Evolutionary conservation across 1,139 yeast genomes (phyloP).

Genomic region (Scheffersomyces illinoinensis): DNA sequence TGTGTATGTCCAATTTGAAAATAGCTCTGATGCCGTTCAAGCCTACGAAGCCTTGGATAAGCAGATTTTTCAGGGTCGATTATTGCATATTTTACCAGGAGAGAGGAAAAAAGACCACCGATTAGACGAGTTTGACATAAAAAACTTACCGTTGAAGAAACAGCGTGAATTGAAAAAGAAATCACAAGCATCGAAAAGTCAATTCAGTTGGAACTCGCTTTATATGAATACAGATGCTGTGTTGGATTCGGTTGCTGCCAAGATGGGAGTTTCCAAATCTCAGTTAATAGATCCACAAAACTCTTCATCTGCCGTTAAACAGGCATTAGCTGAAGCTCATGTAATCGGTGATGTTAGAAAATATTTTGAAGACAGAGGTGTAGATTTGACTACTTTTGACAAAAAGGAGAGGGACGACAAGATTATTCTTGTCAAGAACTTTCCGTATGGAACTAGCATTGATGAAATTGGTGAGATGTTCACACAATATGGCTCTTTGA

Average conservation of each 20-base stretch:
- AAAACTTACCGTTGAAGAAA: slow-evolving; percentile 87
- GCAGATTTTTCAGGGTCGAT: slow-evolving; percentile 90
- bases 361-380: slow-evolving; percentile 82
- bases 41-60: slow-evolving; percentile 81
- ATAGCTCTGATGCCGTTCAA: slow-evolving; percentile 67
- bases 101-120: slow-evolving; percentile 76
- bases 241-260: slow-evolving; percentile 81
- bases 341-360: slow-evolving; percentile 89
- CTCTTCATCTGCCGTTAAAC: slow-evolving; percentile 91
- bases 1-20: slow-evolving; percentile 75
- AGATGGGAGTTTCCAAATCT: slow-evolving; percentile 79
- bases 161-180: slow-evolving; percentile 84
- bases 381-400: slow-evolving; percentile 74
- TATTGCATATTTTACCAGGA: slow-evolving; percentile 86
- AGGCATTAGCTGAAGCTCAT: slow-evolving; percentile 96
- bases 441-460: slow-evolving; percentile 81
- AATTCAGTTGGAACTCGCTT: slow-evolving; percentile 93
- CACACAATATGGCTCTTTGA: slow-evolving; percentile 74
- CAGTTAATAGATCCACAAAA: slow-evolving; percentile 86
- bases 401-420: slow-evolving; percentile 78
- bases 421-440: slow-evolving; percentile 81
- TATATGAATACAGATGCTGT: slow-evolving; percentile 92
- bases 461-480: slow-evolving; percentile 84
- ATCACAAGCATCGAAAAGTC: slow-evolving; percentile 78
- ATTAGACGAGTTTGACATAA: slow-evolving; percentile 85